Evolutionary conservation across 768 basidiomycete genomes (phyloP).

Genomic region (Mycena vulgaris): DNA sequence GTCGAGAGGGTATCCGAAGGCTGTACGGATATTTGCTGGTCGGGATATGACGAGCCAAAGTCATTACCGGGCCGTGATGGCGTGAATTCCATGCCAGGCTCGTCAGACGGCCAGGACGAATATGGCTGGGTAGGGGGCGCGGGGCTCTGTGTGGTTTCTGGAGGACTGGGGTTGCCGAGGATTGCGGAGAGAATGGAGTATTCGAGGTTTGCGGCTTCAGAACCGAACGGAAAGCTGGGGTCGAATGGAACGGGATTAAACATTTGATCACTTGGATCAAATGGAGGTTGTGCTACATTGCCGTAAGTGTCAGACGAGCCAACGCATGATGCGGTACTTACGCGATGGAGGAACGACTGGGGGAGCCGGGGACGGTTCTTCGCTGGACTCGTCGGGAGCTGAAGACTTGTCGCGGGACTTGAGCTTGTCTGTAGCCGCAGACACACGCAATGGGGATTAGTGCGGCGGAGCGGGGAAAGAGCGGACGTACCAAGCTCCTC

Average conservation of each 20-base stretch:
- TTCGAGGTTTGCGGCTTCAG: slow-evolving; percentile 93
- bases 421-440: slow-evolving; percentile 60
- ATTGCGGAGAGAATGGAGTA: slow-evolving; percentile 96
- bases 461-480: slow-evolving; percentile 13
- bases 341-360: slow-evolving; percentile 55
- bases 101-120: slow-evolving; percentile 62
- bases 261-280: slow-evolving; percentile 71
- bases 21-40: slow-evolving; percentile 55
- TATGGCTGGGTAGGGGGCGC: slow-evolving; percentile 59
- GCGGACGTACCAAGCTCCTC: slow-evolving; percentile 85
- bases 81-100: slow-evolving; percentile 33
- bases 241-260: slow-evolving; percentile 72
- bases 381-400: slow-evolving; percentile 58
- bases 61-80: slow-evolving; percentile 28
- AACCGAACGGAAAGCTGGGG: slow-evolving; percentile 79
- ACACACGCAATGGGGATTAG: slow-evolving; percentile 57
- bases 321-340: slow-evolving; percentile 12
- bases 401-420: slow-evolving; percentile 62
- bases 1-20: slow-evolving; percentile 52
- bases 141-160: slow-evolving; percentile 57
- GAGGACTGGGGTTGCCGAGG: slow-evolving; percentile 82
- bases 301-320: slow-evolving; percentile 23
- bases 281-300: slow-evolving; percentile 49
- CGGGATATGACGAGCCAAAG: slow-evolving; percentile 34
- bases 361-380: slow-evolving; percentile 44